A percentile compares a stretch with the other conserved stretches of the same genome.
These are phyloP conservation scores for Maudiozyma saulgeensis DNA, from an alignment of 805 yeast species.

Conservation along the genomic window DNA sequence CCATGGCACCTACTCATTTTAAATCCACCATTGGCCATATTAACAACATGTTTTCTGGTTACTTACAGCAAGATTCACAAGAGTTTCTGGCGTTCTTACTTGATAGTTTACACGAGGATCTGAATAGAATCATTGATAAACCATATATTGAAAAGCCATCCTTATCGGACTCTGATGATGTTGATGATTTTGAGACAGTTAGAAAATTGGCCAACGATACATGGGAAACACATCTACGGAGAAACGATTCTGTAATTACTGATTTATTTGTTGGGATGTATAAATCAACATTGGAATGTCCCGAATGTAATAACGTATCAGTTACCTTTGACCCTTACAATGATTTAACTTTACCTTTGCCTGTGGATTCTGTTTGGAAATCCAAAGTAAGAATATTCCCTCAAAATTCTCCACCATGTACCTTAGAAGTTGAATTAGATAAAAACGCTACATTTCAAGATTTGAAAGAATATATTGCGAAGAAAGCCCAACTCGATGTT, in stretches of 20 bases:
- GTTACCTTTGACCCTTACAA: constrained; percentile 91
- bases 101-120: constrained; percentile 89
- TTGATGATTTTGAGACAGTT: constrained; percentile 44
- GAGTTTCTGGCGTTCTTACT: constrained; percentile 82
- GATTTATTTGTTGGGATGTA: constrained; percentile 88
- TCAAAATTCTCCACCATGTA: constrained; percentile 39
- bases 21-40: constrained; percentile 69
- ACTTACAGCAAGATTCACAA: constrained; percentile 90
- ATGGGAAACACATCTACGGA: constrained; percentile 67
- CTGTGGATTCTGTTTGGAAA: constrained; percentile 64
- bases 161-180: constrained; percentile 47
- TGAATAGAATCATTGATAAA: constrained; percentile 71
- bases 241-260: constrained; percentile 77
- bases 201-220: constrained; percentile 58
- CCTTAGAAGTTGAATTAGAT: constrained; percentile 62
- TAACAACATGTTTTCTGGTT: constrained; percentile 76
- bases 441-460: constrained; percentile 57
- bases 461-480: constrained; percentile 51
- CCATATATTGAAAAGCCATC: constrained; percentile 90
- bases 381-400: constrained; percentile 56
- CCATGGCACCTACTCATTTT: constrained; percentile 63
- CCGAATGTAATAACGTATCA: constrained; percentile 67
- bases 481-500: constrained; percentile 31
- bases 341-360: constrained; percentile 83
- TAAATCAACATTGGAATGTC: constrained; percentile 83